Evolutionary conservation across 495 filamentous ascomycete genomes (phyloP), one percentile per base, ranked within the genome.

Genomic region (Daldinia caldariorum): DNA sequence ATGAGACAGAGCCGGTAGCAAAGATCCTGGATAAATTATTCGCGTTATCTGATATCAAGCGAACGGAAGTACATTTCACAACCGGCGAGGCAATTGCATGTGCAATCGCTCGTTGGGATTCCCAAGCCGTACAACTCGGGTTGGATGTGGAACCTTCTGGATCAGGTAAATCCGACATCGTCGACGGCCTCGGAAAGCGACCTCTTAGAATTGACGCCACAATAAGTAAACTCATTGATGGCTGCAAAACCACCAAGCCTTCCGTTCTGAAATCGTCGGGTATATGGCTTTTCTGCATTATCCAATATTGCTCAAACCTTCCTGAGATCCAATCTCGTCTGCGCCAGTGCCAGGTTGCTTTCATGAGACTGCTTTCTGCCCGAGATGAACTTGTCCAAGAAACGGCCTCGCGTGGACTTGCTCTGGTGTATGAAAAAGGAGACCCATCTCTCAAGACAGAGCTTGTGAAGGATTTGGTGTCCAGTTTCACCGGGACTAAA

Each of bases 301-400:
- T 98, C 56, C 93, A 97, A 71, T 92, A 94, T 73, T 97, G 94
- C 77, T 93, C 92, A 0, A 86, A 94, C 64, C 80, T 90, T 16
- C 77, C 80, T 20, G 87, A 91, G 66, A 83, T 97, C 43, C 91
- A 95, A 75, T 79, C 81, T 4, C 86, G 88, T 10, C 79, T 99
- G 61, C 84, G 90, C 63, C 85, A 91, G 67, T 95, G 91, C 76
- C 95, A 99, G 78, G 86, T 82, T 56, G 92, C 91, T 4, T 99
- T 99, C 78, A 91, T 94, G 80, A 83, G 89, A 14, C 88, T 97
- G n/a, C 85, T 99, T 35, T 87, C 89, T 12, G 93, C 96, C 74
- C 85, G 94, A 18, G 95, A 99, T 66, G 92, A 97, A 74, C 85
- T 97, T 49, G 93, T 97, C 6, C 95, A 97, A 77, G 95, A 99